Evolutionary conservation across 2,329 filamentous ascomycete genomes (phyloP).

Genomic region (Xylariaceae sp.): DNA sequence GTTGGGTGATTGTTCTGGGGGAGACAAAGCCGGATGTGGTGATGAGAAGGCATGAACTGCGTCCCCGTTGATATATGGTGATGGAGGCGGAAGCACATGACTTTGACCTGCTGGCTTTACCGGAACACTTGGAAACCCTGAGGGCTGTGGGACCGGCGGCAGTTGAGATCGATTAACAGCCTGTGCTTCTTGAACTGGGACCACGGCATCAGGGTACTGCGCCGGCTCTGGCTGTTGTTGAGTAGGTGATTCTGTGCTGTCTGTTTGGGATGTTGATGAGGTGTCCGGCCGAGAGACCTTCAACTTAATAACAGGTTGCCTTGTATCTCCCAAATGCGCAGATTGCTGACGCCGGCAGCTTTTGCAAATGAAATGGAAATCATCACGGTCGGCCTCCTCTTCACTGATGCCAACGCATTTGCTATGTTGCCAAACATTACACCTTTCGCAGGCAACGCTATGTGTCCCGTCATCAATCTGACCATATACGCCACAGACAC

Average conservation of each 20-base stretch:
- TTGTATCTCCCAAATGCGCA: slow-evolving; percentile 66
- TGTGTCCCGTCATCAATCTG: slow-evolving; percentile 94
- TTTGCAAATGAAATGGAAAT: slow-evolving; percentile 86
- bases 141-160: slow-evolving; percentile 27
- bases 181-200: slow-evolving; percentile 27
- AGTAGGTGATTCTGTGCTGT: slow-evolving; percentile 33
- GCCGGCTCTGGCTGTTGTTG: slow-evolving; percentile 23
- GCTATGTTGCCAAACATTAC: slow-evolving; percentile 97
- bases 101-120: slow-evolving; percentile 39
- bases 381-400: slow-evolving; percentile 78
- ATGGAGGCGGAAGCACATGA: slow-evolving; percentile 36
- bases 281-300: slow-evolving; percentile 51
- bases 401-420: slow-evolving; percentile 85
- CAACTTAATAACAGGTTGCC: slow-evolving; percentile 59
- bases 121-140: slow-evolving; percentile 35
- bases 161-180: slow-evolving; percentile 29
- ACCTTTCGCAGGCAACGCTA: slow-evolving; percentile 91
- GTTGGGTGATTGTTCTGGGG: slow-evolving; percentile 50
- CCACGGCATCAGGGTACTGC: slow-evolving; percentile 21
- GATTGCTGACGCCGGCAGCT: slow-evolving; percentile 72
- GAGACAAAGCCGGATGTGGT: slow-evolving; percentile 50
- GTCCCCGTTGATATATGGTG: slow-evolving; percentile 41
- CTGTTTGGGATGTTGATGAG: slow-evolving; percentile 34
- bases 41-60: slow-evolving; percentile 51
- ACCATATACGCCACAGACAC: slow-evolving; percentile 87